Base-by-base conservation (phyloP, 2,329 filamentous ascomycete genomes). In the Chalaropsis thielavioides region DNA sequence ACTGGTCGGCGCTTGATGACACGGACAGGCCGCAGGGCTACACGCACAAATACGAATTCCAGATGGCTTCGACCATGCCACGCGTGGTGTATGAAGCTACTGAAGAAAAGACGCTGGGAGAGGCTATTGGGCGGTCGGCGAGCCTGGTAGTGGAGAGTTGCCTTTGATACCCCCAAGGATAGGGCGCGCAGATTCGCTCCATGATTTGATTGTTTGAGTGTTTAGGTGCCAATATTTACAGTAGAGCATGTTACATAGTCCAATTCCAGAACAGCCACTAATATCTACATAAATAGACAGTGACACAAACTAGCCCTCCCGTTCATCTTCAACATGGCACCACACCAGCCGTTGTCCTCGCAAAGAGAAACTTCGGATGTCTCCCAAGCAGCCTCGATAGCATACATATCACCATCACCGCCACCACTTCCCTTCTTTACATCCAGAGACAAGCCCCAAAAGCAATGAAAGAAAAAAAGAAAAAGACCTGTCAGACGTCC, bases 131-230 rank as follows among this genome's bases (percentile, higher is more conserved):
- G 2, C 80, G 86, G 69, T 92, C 90, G 69, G 90, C 88, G 2
- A 96, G 95, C 74, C 76, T 99, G 66, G 89, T 97, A 69, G 92
- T 97, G 13, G 94, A 99, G 76, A 81, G 81, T 66, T 77, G 81
- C 15, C 41, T 46, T 46, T 63, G 31, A 46, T 56, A 63, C 17
- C 27, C 54, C 54, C 15, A 27, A 46, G 27, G 24, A 38, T 38
- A 38, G 27, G 54, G 54, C 54, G 24, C 49, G 38, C 17, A 35
- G 22, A 44, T 41, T 59, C 40, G 17, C 7, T 35, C n/a, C 41
- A 51, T 59, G 41, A 54, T 65, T 54, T 65, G 3, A 24, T 54
- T 40, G 31, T 24, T 60, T 35, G 10, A 24, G 17, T 44, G 10
- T 3, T 43, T 58, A 6, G 10, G 35, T 62, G 24, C 7, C 5